These are phyloP conservation scores for Termitomyces sp. DNA, from an alignment of 768 basidiomycete genomes.

Conservation along the genomic window DNA sequence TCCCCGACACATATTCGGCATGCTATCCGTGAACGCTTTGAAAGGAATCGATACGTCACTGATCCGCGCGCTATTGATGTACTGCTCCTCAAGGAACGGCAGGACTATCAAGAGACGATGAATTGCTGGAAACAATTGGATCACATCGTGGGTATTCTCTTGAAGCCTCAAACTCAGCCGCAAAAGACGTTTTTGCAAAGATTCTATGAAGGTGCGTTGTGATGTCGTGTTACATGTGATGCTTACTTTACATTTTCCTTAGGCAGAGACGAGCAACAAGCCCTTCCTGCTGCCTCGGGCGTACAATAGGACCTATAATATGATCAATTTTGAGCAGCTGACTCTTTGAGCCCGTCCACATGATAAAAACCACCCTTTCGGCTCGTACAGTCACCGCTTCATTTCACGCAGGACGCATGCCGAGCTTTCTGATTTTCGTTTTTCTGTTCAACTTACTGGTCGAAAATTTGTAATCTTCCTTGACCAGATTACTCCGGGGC, in stretches of 20 bases:
- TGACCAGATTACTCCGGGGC: neutral
- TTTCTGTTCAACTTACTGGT: neutral
- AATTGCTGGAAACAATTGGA: conserved; percentile 91
- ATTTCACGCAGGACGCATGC: neutral
- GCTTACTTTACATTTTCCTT: conserved; percentile 1
- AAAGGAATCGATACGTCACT: conserved; percentile 75
- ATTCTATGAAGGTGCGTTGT: conserved; percentile 71
- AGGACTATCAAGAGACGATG: conserved; percentile 92
- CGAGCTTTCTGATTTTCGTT: neutral
- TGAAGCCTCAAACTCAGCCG: conserved; percentile 38
- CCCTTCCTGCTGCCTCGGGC: conserved; percentile 65
- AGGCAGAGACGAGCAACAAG: conserved; percentile 75
- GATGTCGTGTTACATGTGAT: neutral
- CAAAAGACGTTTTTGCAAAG: conserved; percentile 72
- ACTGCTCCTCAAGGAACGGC: conserved; percentile 74
- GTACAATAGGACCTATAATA: conserved; percentile 6
- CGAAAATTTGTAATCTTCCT: neutral
- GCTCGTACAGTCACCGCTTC: neutral
- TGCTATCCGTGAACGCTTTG: conserved; percentile 81
- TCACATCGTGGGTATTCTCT: conserved; percentile 68
- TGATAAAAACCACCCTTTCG: neutral
- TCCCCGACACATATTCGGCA: conserved; percentile 76
- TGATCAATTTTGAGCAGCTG: neutral
- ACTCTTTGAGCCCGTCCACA: neutral
- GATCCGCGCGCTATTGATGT: conserved; percentile 83